These are phyloP conservation scores for Wickerhamiella brachini DNA, from an alignment of 805 yeast genomes.

Conservation along the genomic window DNA sequence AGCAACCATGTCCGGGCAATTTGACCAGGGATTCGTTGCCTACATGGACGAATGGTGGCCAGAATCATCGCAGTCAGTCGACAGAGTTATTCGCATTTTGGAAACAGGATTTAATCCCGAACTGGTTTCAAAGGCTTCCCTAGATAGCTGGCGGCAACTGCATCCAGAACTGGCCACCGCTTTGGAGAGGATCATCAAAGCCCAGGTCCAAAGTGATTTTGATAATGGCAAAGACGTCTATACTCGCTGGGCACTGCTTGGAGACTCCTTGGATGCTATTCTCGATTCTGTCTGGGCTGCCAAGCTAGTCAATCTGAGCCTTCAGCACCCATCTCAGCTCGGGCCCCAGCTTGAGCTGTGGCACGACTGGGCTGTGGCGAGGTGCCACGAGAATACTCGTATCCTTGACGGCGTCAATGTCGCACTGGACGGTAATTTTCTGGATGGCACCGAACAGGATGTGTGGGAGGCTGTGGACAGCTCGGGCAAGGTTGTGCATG, in stretches of 20 bases:
- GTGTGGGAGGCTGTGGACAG: neutral
- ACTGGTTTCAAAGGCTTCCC: neutral
- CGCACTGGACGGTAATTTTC: neutral
- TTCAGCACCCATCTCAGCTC: neutral
- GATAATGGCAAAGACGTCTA: neutral
- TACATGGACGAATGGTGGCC: neutral
- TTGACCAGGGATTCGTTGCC: neutral
- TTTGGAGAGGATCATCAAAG: neutral
- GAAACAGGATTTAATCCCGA: neutral
- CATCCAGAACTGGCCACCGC: neutral
- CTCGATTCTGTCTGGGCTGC: neutral
- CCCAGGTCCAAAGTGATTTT: neutral
- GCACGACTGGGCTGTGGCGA: neutral
- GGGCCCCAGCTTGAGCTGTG: neutral
- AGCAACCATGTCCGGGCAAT: neutral
- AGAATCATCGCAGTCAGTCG: neutral
- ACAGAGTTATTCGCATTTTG: neutral
- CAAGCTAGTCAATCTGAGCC: neutral
- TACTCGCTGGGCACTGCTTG: neutral
- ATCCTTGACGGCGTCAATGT: neutral
- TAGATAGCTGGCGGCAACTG: neutral
- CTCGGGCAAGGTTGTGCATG: neutral
- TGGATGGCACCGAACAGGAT: neutral
- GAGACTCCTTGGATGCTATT: neutral
- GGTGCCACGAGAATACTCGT: neutral